These are phyloP conservation scores for Arabis hirsuta DNA, from an alignment of 345 rosid genomes.

Conservation along the genomic window DNA sequence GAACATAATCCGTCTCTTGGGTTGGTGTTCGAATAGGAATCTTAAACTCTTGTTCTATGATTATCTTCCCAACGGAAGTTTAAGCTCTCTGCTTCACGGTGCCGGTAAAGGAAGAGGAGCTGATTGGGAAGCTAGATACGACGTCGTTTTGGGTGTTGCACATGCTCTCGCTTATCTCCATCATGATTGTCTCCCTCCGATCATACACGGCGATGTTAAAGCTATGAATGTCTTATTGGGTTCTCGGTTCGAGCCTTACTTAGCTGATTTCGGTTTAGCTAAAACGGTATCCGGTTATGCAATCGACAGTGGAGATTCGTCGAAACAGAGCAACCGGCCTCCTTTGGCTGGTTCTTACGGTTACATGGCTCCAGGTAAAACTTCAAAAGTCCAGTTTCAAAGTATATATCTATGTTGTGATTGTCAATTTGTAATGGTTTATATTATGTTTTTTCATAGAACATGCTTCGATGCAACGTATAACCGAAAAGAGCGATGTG, in stretches of 20 bases:
- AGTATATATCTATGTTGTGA: background rate
- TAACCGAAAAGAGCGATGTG: constrained; percentile 89
- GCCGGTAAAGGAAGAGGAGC: constrained; percentile 73
- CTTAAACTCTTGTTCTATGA: constrained; percentile 84
- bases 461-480: constrained; percentile 76
- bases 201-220: constrained; percentile 89
- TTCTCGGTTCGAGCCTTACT: constrained; percentile 65
- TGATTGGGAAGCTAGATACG: constrained; percentile 88
- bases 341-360: constrained; percentile 96
- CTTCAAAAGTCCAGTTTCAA: background rate
- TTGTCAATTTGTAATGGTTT: background rate
- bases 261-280: constrained; percentile 94
- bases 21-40: constrained; percentile 80
- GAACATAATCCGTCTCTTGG: constrained; percentile 79
- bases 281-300: constrained; percentile 48
- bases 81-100: constrained; percentile 87
- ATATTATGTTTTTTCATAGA: constrained; percentile 46
- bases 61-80: constrained; percentile 92
- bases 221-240: constrained; percentile 92
- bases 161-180: constrained; percentile 92
- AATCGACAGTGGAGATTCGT: constrained; percentile 38
- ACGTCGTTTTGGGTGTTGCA: constrained; percentile 77
- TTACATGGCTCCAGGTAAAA: constrained; percentile 94
- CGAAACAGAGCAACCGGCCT: constrained; percentile 59
- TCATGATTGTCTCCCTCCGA: constrained; percentile 89